Percentiles rank a stretch among this genome's conserved stretches.
Evolutionary conservation across 805 yeast species (phyloP).

Genomic region (Saccharomycopsis sp.): DNA sequence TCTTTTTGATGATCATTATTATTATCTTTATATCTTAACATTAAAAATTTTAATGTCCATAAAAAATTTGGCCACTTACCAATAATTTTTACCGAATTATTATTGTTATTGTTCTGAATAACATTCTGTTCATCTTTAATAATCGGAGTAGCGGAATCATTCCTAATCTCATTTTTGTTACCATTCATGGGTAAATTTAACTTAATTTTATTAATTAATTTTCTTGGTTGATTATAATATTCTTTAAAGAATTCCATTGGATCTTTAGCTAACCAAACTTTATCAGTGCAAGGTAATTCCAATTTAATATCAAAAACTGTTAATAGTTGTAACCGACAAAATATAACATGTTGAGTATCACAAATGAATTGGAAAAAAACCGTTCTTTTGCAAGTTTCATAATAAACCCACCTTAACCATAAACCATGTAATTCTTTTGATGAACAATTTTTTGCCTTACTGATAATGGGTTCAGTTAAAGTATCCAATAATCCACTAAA

Average conservation of each 20-base stretch:
- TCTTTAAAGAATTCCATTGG: conserved; percentile 21
- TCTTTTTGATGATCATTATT: conserved; percentile 24
- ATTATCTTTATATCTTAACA: conserved; percentile 24
- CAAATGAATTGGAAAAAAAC: conserved; percentile 32
- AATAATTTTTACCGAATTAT: conserved; percentile 17
- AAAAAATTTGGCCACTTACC: conserved; percentile 29
- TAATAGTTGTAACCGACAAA: conserved; percentile 20
- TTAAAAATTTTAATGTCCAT: conserved; percentile 26
- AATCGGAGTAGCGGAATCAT: no score
- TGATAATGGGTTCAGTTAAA: conserved; percentile 9
- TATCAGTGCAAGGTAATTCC: conserved; percentile 36
- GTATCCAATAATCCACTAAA: conserved; percentile 10
- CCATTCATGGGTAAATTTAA: conserved; percentile 2
- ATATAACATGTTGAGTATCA: conserved; percentile 29
- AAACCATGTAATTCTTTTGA: conserved; percentile 4
- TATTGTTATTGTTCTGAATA: background rate
- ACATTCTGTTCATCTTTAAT: background rate
- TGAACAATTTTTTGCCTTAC: conserved; percentile 1
- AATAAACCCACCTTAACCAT: conserved; percentile 38
- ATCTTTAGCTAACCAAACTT: conserved; percentile 31
- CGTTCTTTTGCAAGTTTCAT: conserved; percentile 34
- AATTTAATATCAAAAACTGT: conserved; percentile 34
- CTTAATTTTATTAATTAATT: conserved; percentile 11
- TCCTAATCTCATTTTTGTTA: background rate
- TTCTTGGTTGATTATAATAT: conserved; percentile 24